Conservation (phyloP, 805 yeast genomes). For the Ogataea methanolica region DNA sequence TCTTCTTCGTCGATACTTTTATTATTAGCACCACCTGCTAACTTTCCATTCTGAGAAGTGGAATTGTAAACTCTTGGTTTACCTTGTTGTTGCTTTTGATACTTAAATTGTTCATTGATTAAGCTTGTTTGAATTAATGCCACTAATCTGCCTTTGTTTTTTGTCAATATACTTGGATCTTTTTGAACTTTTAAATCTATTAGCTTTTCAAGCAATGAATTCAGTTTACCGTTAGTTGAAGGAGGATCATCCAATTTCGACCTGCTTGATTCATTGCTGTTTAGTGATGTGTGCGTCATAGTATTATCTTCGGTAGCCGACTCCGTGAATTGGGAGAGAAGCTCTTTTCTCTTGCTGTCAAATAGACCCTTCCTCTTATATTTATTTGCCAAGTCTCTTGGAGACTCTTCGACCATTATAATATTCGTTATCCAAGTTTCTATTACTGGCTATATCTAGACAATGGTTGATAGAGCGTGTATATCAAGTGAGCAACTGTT, state of each 20-base stretch:
- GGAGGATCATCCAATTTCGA: constrained; percentile 21
- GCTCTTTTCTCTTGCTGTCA: constrained; percentile 39
- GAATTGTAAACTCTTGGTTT: too few relatives aligned
- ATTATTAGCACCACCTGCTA: background rate
- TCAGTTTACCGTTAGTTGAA: constrained; percentile 37
- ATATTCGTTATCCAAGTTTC: background rate
- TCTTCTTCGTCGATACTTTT: constrained; percentile 10
- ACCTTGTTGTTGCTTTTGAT: background rate
- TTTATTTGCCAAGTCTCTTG: constrained; percentile 34
- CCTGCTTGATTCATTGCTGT: too few relatives aligned
- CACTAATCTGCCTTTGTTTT: constrained; percentile 46
- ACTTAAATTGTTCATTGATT: constrained; percentile 23
- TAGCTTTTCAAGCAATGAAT: constrained; percentile 36
- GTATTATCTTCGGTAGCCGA: constrained; percentile 21
- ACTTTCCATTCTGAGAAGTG: too few relatives aligned
- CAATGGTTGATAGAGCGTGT: background rate
- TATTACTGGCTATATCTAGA: background rate
- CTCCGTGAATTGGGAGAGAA: constrained; percentile 37
- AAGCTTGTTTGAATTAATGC: constrained; percentile 51
- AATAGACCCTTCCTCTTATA: constrained; percentile 48
- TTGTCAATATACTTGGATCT: constrained; percentile 42
- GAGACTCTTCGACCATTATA: constrained; percentile 12
- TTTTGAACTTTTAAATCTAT: constrained; percentile 42
- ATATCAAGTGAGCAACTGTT: background rate
- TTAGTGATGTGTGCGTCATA: constrained; percentile 29